A percentile compares a stretch with the other conserved stretches of the same genome.
Evolutionary conservation across 495 filamentous ascomycete genomes (phyloP).

Genomic region (Penicillium verhagenii): DNA sequence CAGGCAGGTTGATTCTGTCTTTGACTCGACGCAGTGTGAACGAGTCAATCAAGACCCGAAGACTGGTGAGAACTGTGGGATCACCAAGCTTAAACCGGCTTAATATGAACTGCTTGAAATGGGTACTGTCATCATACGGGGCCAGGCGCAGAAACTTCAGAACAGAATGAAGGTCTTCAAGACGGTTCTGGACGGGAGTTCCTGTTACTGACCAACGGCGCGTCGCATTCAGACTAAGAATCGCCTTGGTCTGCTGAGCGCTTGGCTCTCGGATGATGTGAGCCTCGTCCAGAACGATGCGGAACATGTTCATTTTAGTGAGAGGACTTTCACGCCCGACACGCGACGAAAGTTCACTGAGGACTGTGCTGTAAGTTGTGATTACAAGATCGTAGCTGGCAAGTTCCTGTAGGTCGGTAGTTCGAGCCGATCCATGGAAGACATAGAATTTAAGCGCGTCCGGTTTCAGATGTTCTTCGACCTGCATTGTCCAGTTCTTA

Average conservation of each 20-base stretch:
- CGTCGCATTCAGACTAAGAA: constrained; percentile 76
- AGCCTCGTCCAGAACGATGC: constrained; percentile 93
- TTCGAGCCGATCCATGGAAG: constrained; percentile 79
- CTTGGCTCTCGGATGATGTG: constrained; percentile 87
- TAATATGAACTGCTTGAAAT: constrained; percentile 76
- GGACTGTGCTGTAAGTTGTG: constrained; percentile 87
- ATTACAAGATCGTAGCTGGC: constrained; percentile 78
- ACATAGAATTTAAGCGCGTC: constrained; percentile 65
- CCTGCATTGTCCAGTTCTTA: constrained; percentile 89
- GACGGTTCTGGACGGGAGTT: constrained; percentile 85
- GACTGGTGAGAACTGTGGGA: constrained; percentile 74
- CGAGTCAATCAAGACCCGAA: constrained; percentile 88
- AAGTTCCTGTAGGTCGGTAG: constrained; percentile 63
- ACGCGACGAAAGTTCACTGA: constrained; percentile 67
- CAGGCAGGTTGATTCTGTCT: constrained; percentile 80
- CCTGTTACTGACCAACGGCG: constrained; percentile 95
- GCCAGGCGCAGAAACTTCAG: constrained; percentile 83
- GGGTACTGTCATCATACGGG: constrained; percentile 77
- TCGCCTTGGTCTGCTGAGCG: constrained; percentile 76
- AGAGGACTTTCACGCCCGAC: constrained; percentile 68
- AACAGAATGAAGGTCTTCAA: constrained; percentile 88
- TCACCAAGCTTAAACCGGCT: constrained; percentile 76
- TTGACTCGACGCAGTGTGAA: constrained; percentile 92
- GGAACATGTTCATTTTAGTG: constrained; percentile 80
- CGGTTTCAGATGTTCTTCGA: constrained; percentile 71